A percentile compares a stretch with the other conserved stretches of the same genome.
phyloP scores from a whole-genome alignment of 139 green algal genomes.

The Nannochloris sp. region DNA sequence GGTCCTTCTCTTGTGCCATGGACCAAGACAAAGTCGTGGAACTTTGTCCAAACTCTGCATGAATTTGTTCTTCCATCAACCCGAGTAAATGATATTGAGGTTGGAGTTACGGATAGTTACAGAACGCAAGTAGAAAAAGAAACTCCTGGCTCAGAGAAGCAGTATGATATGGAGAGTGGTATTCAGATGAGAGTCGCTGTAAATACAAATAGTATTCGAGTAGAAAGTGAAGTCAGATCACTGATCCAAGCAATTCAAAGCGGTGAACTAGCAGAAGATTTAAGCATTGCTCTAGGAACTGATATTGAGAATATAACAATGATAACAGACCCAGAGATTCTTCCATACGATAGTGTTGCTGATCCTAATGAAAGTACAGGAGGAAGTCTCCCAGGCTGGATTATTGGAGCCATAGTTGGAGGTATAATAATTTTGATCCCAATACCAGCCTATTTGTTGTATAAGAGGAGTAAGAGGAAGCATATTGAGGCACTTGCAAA shows the following conservation, averaged over 20 bases:
- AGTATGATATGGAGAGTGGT: neutral
- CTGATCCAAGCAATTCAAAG: neutral
- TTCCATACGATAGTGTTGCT: neutral
- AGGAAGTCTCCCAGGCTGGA: conserved; percentile 4
- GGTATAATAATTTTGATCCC: conserved; percentile 8
- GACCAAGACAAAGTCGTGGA: conserved; percentile 11
- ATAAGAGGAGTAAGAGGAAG: conserved; percentile 8
- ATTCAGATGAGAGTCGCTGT: conserved; percentile 4
- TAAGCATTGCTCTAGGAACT: conserved; percentile 5
- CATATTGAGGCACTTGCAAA: conserved; percentile 7
- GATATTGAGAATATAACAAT: conserved; percentile 6
- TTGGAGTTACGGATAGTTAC: neutral
- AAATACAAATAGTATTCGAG: conserved; percentile 9
- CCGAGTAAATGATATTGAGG: conserved; percentile 7
- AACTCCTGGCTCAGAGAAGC: neutral
- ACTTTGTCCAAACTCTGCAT: neutral
- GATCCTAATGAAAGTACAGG: neutral
- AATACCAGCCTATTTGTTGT: conserved; percentile 7
- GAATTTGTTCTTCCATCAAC: conserved; percentile 1
- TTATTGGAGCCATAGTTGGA: conserved; percentile 6
- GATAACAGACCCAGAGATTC: neutral
- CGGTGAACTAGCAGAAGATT: conserved; percentile 5
- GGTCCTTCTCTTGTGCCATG: conserved; percentile 5
- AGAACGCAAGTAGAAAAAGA: neutral
- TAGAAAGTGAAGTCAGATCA: conserved; percentile 10